Evolutionary conservation across 352 stramenopile species (phyloP).

Genomic region (Aphanomyces euteiches): DNA sequence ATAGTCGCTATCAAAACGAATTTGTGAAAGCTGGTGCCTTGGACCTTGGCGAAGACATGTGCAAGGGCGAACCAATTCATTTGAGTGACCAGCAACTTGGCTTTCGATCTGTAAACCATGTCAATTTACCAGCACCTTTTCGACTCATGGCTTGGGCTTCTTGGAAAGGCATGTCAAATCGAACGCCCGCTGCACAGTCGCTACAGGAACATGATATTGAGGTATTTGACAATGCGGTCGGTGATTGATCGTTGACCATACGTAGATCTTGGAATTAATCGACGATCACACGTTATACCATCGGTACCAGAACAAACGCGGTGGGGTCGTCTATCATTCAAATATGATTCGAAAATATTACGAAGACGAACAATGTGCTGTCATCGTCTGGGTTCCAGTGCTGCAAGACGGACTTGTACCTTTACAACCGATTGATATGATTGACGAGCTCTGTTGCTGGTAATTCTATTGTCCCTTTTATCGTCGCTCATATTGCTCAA

Average conservation of each 20-base stretch:
- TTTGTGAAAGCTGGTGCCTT: not conserved
- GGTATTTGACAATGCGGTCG: too few species aligned
- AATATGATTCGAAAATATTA: not conserved
- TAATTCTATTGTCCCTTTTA: not conserved
- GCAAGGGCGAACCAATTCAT: not conserved
- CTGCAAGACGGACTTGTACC: constrained; percentile 16
- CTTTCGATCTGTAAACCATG: not conserved
- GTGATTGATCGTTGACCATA: not conserved
- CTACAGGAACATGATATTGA: not conserved
- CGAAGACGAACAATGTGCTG: not conserved
- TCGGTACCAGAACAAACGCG: not conserved
- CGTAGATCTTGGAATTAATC: constrained; percentile 1
- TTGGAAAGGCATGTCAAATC: not conserved
- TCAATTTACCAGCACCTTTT: constrained; percentile 10
- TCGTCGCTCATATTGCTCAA: not conserved
- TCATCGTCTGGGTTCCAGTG: constrained; percentile 14
- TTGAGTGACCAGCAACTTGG: not conserved
- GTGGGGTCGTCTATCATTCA: not conserved
- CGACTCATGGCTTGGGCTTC: not conserved
- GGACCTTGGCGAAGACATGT: not conserved
- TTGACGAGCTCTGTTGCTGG: constrained; percentile 5
- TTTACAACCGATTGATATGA: not conserved
- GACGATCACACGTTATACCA: constrained; percentile 1
- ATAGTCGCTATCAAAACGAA: not conserved
- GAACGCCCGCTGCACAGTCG: too few species aligned